Base-by-base conservation (phyloP, 2,329 filamentous ascomycete species). In the Penicillium sp. region DNA sequence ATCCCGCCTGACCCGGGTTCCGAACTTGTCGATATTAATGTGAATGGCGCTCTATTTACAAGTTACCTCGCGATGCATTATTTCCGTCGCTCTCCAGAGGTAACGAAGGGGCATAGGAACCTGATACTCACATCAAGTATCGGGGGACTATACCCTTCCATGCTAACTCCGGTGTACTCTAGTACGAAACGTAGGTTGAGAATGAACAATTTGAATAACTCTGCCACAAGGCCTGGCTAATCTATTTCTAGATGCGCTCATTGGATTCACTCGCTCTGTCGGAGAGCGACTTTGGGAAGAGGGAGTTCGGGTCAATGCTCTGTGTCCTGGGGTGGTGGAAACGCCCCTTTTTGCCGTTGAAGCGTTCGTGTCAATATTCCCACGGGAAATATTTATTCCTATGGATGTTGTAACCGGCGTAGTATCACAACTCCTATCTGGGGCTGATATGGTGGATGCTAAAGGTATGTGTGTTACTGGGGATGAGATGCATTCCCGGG, bases 41-140 rank as follows among this genome's bases (percentile, higher is more conserved):
- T 80, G 17, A 72, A 70, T 35, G 71, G 69, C 30, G 72, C 75
- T 17, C 67, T 78, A 17, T 74, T 71, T 50, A 77, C 75, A 2
- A 63, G 63, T 19, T 76, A 75, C 45, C 64, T 79, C 3, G 75
- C 71, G 0, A 59, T 76, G 40, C 72, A 77, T 56, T 74, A 78
- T 59, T 69, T 76, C 33, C 70, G 73, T n/a, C 66, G 69, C 26
- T 64, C 61, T 8, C 61, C 60, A 2, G 61, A 59, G 16, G 54
- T 63, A 3, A 61, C 53, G 2, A 58, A 60, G 4, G 64, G 65
- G 26, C 55, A 65, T 1, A 66, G 61, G 19, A 48, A 55, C 26
- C 45, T 75, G 19, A 62, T 75, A 8, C 69, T 75, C 52, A 76
- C 69, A 1, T 67, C 73, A 2, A 72, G 68, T 36, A 74, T 70